Conservation (phyloP, 169 alveolate genomes). For the Plasmodium reichenowi region DNA sequence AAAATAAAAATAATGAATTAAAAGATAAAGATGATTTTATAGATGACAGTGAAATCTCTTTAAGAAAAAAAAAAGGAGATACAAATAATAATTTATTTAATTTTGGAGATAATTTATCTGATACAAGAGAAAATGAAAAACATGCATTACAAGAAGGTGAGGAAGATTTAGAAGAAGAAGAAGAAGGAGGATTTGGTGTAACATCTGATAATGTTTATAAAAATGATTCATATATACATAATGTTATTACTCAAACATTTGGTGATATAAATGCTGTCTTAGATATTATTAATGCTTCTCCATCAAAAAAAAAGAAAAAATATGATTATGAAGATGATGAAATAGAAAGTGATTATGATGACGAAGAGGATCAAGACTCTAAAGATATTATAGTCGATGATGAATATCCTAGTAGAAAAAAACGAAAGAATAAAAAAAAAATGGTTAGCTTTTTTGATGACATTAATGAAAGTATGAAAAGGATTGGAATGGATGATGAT, state of each 20-base stretch:
- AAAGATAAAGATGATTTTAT: slow-evolving; percentile 51
- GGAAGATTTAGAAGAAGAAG: slow-evolving; percentile 4
- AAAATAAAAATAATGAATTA: slow-evolving; percentile 36
- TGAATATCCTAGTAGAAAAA: slow-evolving; percentile 13
- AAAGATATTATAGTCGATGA: slow-evolving; percentile 28
- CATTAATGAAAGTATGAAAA: slow-evolving; percentile 32
- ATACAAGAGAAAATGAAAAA: slow-evolving; percentile 28
- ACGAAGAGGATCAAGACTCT: slow-evolving; percentile 18
- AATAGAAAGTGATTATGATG: slow-evolving; percentile 33
- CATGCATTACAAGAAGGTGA: no score
- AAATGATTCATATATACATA: slow-evolving; percentile 47
- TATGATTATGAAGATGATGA: slow-evolving; percentile 75
- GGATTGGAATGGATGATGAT: slow-evolving; percentile 44
- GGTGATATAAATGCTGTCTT: slow-evolving; percentile 70
- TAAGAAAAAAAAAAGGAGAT: slow-evolving; percentile 46
- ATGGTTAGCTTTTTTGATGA: slow-evolving; percentile 46
- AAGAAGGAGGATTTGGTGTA: slow-evolving; percentile 21
- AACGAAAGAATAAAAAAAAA: slow-evolving; percentile 43
- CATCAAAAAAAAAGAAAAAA: slow-evolving; percentile 61
- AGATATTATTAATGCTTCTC: slow-evolving; percentile 65
- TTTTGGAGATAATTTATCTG: slow-evolving; percentile 41
- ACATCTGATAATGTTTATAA: slow-evolving; percentile 32
- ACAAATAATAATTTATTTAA: slow-evolving; percentile 24
- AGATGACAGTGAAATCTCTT: slow-evolving; percentile 59
- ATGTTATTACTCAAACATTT: slow-evolving; percentile 65